phyloP scores from a whole-genome alignment of 2,329 filamentous ascomycete species.

The Cladosporium austrohemisphaericum region DNA sequence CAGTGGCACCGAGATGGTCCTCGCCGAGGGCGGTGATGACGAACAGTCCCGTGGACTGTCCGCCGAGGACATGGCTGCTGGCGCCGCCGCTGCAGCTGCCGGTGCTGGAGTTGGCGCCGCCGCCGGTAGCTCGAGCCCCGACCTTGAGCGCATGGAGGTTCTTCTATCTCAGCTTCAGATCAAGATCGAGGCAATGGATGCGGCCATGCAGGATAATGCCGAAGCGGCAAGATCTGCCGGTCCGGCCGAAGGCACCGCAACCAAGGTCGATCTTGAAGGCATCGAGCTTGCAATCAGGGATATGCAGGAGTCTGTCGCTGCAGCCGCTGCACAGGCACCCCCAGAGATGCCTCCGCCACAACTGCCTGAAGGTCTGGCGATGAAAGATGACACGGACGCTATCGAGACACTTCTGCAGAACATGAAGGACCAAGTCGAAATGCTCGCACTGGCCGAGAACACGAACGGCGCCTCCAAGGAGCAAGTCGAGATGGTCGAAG shows the following conservation, averaged over 20 bases:
- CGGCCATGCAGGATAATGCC: constrained; percentile 47
- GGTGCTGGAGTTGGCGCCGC: constrained; percentile 29
- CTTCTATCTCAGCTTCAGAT: constrained; percentile 76
- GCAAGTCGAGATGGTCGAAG: constrained; percentile 60
- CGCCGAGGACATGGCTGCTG: constrained; percentile 36
- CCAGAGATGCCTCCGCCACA: constrained; percentile 19
- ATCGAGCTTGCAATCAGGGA: constrained; percentile 47
- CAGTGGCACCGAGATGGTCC: constrained; percentile 49
- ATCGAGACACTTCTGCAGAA: constrained; percentile 89
- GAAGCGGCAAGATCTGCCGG: constrained; percentile 37
- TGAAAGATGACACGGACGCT: constrained; percentile 80
- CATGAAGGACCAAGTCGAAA: constrained; percentile 82
- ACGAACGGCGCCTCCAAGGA: constrained; percentile 65
- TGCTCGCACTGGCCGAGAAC: constrained; percentile 59
- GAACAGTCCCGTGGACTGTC: constrained; percentile 37
- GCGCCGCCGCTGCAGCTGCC: constrained; percentile 19
- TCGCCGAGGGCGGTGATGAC: constrained; percentile 52
- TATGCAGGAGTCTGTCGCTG: constrained; percentile 60
- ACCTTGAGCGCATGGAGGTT: constrained; percentile 81
- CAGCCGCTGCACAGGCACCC: constrained; percentile 44
- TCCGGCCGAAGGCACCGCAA: constrained; percentile 34
- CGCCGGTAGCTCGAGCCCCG: constrained; percentile 61
- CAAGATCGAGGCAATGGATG: constrained; percentile 77
- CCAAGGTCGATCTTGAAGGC: constrained; percentile 51
- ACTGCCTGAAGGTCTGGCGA: constrained; percentile 53